A percentile compares a stretch with the other conserved stretches of the same genome.
Evolutionary conservation across 345 rosid species (phyloP).

Genomic region (Bruguiera parviflora): DNA sequence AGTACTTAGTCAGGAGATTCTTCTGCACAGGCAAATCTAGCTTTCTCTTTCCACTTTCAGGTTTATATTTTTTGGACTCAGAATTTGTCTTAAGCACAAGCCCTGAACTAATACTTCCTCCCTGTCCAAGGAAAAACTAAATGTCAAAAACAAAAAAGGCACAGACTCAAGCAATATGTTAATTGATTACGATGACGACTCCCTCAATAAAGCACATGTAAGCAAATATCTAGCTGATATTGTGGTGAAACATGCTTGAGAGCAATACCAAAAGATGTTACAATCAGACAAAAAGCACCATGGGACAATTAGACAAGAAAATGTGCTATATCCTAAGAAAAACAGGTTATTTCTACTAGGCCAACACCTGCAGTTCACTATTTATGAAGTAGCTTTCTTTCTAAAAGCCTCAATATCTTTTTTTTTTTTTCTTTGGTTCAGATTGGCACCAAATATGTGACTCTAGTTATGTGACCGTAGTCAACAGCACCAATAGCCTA

Average conservation of each 20-base stretch:
- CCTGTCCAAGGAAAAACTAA: conserved; percentile 36
- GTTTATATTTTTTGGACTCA: conserved; percentile 39
- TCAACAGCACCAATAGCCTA: background rate
- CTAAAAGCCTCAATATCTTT: too few species aligned
- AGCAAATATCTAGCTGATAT: too few species aligned
- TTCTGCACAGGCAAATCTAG: conserved; percentile 91
- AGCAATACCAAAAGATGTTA: too few species aligned
- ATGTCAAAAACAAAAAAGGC: background rate
- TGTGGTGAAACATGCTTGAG: too few species aligned
- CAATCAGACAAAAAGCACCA: too few species aligned
- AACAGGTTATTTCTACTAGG: background rate
- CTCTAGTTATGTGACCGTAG: background rate
- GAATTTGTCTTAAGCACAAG: conserved; percentile 25
- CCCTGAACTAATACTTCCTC: conserved; percentile 32
- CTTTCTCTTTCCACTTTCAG: conserved; percentile 56
- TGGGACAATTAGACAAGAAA: too few species aligned
- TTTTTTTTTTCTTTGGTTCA: background rate
- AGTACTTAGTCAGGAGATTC: conserved; percentile 86
- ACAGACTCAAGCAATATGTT: background rate
- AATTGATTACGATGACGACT: background rate
- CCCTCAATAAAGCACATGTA: too few species aligned
- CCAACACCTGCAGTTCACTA: background rate
- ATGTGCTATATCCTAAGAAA: background rate
- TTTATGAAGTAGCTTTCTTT: too few species aligned
- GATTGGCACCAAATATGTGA: background rate